Base-by-base conservation (phyloP, 768 basidiomycete genomes). In the Hygrophorus pudorinus region DNA sequence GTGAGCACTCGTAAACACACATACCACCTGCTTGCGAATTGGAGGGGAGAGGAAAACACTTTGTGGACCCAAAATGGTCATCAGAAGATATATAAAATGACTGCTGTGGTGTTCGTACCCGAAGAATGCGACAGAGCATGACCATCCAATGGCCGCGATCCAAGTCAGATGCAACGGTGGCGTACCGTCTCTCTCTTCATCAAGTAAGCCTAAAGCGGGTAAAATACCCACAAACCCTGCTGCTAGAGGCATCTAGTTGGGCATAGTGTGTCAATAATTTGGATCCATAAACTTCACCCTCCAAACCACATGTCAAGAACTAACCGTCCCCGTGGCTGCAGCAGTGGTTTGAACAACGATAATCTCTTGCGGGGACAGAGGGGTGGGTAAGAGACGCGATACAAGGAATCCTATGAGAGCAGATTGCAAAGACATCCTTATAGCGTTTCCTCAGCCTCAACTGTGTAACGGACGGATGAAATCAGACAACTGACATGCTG, bases 1-100 rank as follows among this genome's bases (percentile, higher is more conserved):
- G 32, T 38, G 28, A 27, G 39, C 37, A 18, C 29, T 42, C 36
- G 8, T 33, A 16, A 17, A 21, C 31, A 36, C 24, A 68, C 82
- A 24, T 51, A 91, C 89, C 55, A 94, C 91, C 78, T 96, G 92
- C 57, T 88, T 87, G 38, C 94, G 79, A 21, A 98, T 75, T 5
- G 93, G 94, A 12, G 92, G 90, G 1, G 94, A 94, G 33, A 98
- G 71, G 61, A 97, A 94, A n/a, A 97, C 93, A 4, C 87, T 88
- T 45, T 31, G 41, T 53, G 18, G 51, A 32, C 38, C 8, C 28
- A 35, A 14, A 27, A 10, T 10, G 13, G 33, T 3, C 32, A 24
- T 18, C 11, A 11, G 17, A 14, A 28, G 7, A 32, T 20, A 47
- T 10, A 29, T 1, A 10, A 42, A 20, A 10, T 47, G 57, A 47